These are phyloP conservation scores for Cordyceps fumosorosea DNA, from an alignment of 2,329 filamentous ascomycete species.

Conservation along the genomic window DNA sequence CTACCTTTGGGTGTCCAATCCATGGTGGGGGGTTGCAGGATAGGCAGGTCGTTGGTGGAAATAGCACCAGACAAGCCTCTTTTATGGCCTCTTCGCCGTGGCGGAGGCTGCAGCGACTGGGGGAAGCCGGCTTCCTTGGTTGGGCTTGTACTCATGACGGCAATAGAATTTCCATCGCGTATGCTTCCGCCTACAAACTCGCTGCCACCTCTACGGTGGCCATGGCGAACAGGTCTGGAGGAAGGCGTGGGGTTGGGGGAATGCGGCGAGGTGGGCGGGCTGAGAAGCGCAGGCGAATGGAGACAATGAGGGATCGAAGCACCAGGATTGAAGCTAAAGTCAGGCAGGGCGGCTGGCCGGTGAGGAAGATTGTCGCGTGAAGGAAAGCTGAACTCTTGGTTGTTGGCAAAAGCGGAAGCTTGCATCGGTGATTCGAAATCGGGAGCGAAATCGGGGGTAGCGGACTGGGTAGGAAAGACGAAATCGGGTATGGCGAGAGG, in stretches of 20 bases:
- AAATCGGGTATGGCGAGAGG: conserved; percentile 59
- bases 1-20: conserved; percentile 46
- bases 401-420: conserved; percentile 19
- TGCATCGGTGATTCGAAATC: background rate
- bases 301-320: conserved; percentile 28
- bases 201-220: conserved; percentile 74
- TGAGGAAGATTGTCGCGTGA: conserved; percentile 24
- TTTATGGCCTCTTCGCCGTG: conserved; percentile 61
- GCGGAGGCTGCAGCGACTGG: conserved; percentile 46
- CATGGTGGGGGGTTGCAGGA: conserved; percentile 54
- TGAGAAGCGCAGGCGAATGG: conserved; percentile 35
- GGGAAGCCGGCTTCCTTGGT: conserved; percentile 57
- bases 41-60: conserved; percentile 74
- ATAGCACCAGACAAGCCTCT: conserved; percentile 67
- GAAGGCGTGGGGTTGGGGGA: conserved; percentile 46
- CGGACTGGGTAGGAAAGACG: conserved; percentile 50
- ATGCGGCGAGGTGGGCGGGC: conserved; percentile 49
- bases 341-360: conserved; percentile 39
- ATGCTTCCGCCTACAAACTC: conserved; percentile 77
- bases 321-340: conserved; percentile 52
- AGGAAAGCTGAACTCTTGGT: conserved; percentile 25
- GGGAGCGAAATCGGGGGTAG: conserved; percentile 34
- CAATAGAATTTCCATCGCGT: conserved; percentile 50
- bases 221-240: conserved; percentile 55
- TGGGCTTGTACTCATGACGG: conserved; percentile 61